Evolutionary conservation across 306 rosid species (phyloP), one percentile per base, ranked within the genome.

Genomic region (Benincasa hispida): DNA sequence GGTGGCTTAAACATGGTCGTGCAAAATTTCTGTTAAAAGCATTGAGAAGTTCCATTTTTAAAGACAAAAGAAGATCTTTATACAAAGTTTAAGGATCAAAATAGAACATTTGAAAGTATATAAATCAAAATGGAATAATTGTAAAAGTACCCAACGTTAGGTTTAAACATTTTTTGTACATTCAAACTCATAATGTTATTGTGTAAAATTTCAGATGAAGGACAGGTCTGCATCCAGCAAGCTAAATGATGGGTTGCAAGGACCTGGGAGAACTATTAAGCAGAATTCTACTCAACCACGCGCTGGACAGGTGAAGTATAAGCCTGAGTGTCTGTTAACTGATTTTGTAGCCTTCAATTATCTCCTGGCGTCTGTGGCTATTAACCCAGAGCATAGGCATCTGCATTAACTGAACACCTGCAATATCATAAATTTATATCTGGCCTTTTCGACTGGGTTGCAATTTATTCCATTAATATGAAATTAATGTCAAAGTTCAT

Each of bases 261-360:
- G 81, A 75, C 85, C 78, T 15, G 92, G 86, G 81, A 88, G 80
- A 86, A 74, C 56, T 61, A 72, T 57, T 35, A 90, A 77, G 87
- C 87, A 81, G 82, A 84, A 78, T 78, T 80, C 84, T 79, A 76
- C 57, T 62, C 59, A 77, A 76, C 87, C 92, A n/a, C 92, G 80
- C 58, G 37, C 78, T 48, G 82, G 85, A 53, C 93, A 89, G 99
- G 98, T 89, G 75, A 51, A 82, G 11, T 76, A 74, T 22, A 65
- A 42, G 47, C 76, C 21, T 34, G 58, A 51, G 59, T 63, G 55
- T 11, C 4, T 22, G 2, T 10, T n/a, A 45, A n/a, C 30, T 51
- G 63, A 8, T 66, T 13, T 34, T n/a, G 39, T 66, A 19, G 39
- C 10, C 19, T 39, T 65, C 27, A 57, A 57, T 37, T 57, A 50